phyloP scores from a whole-genome alignment of 1,139 yeast genomes.

The Pneumocystis jirovecii region DNA sequence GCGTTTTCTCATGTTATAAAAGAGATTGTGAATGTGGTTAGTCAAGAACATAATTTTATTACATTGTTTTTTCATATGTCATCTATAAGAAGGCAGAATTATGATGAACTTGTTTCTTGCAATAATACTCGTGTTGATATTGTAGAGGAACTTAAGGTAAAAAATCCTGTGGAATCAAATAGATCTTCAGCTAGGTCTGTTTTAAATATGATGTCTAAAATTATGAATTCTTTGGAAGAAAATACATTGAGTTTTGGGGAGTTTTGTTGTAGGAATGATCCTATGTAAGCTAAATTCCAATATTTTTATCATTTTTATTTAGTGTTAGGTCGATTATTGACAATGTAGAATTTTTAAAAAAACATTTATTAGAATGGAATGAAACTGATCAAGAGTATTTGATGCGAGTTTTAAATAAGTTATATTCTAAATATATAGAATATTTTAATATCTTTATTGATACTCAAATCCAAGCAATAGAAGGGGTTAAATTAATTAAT shows the following conservation, averaged over 20 bases:
- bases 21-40: slow-evolving; percentile 29
- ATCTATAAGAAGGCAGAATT: slow-evolving; percentile 33
- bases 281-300: slow-evolving; percentile 24
- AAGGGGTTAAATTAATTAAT: slow-evolving; percentile 35
- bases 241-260: slow-evolving; percentile 28
- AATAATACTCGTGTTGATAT: slow-evolving; percentile 25
- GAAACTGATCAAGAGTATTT: slow-evolving; percentile 56
- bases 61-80: slow-evolving; percentile 54
- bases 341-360: slow-evolving; percentile 30
- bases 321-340: slow-evolving; percentile 19
- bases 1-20: slow-evolving; percentile 20
- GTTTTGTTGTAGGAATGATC: slow-evolving; percentile 24
- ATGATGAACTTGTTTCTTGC: slow-evolving; percentile 33
- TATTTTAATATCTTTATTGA: slow-evolving; percentile 49
- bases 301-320: background rate
- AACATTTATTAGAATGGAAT: slow-evolving; percentile 26
- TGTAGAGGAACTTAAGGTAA: slow-evolving; percentile 18
- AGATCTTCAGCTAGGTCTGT: slow-evolving; percentile 42
- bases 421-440: slow-evolving; percentile 37
- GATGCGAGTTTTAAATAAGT: slow-evolving; percentile 36
- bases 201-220: slow-evolving; percentile 35
- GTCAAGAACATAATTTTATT: slow-evolving; percentile 51
- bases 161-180: slow-evolving; percentile 32
- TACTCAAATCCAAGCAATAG: slow-evolving; percentile 39
- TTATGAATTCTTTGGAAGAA: slow-evolving; percentile 43